These are phyloP conservation scores for Magnusiomyces sp. DNA, from an alignment of 1,139 yeast species.

Conservation along the genomic window DNA sequence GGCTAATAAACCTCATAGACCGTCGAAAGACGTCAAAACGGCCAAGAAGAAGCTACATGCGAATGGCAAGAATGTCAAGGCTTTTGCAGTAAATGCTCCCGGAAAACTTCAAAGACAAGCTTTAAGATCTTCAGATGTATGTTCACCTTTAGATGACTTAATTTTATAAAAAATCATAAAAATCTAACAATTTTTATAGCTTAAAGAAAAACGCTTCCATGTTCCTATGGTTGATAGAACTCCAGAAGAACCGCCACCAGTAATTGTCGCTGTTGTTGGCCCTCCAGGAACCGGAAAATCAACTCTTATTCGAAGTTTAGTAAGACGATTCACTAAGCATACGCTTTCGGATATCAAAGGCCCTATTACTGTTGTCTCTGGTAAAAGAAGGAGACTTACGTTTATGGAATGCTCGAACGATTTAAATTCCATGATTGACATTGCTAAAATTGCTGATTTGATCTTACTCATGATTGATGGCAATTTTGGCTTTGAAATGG, in stretches of 20 bases:
- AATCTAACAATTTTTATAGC: constrained; percentile 14
- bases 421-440: constrained; percentile 89
- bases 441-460: constrained; percentile 91
- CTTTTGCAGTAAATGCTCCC: constrained; percentile 90
- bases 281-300: constrained; percentile 99
- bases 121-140: constrained; percentile 69
- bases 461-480: constrained; percentile 89
- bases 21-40: constrained; percentile 41
- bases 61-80: constrained; percentile 89
- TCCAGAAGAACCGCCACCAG: constrained; percentile 97
- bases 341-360: constrained; percentile 82
- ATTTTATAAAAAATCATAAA: background rate
- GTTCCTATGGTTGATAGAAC: constrained; percentile 98
- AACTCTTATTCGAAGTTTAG: constrained; percentile 81
- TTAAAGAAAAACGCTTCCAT: constrained; percentile 75
- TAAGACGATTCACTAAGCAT: constrained; percentile 83
- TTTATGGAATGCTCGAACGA: constrained; percentile 91
- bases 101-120: constrained; percentile 82
- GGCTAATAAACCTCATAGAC: constrained; percentile 43
- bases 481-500: constrained; percentile 98
- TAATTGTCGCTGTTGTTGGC: constrained; percentile 92
- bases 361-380: constrained; percentile 95
- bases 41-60: constrained; percentile 81
- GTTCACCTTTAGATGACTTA: constrained; percentile 5
- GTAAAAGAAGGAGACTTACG: constrained; percentile 86